A percentile compares a stretch with the other conserved stretches of the same genome.
phyloP scores from a whole-genome alignment of 164 flowering plant genomes.

The Vitis vinifera region ASM3070453v1 NC_081812.1:19559501-19560000 shows the following conservation, averaged over 20 bases:
- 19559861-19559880: slow-evolving; percentile 55
- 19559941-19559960: neutral
- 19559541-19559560: too few species aligned
- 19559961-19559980: too few species aligned
- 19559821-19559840: slow-evolving; percentile 94
- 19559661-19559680: slow-evolving; percentile 11
- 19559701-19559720: slow-evolving; percentile 92
- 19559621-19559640: too few species aligned
- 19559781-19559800: slow-evolving; percentile 30
- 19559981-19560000: too few species aligned
- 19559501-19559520: too few species aligned
- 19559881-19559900: slow-evolving; percentile 54
- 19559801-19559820: slow-evolving; percentile 51
- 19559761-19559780: slow-evolving; percentile 65
- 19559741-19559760: too few species aligned
- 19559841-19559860: slow-evolving; percentile 83
- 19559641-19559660: too few species aligned
- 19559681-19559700: slow-evolving; percentile 81
- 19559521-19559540: too few species aligned
- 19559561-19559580: too few species aligned
- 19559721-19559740: too few species aligned
- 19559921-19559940: slow-evolving; percentile 93
- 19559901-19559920: slow-evolving; percentile 99
- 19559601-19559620: too few species aligned
- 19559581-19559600: too few species aligned